phyloP scores from a whole-genome alignment of 345 rosid genomes.

The Angophora floribunda region DNA sequence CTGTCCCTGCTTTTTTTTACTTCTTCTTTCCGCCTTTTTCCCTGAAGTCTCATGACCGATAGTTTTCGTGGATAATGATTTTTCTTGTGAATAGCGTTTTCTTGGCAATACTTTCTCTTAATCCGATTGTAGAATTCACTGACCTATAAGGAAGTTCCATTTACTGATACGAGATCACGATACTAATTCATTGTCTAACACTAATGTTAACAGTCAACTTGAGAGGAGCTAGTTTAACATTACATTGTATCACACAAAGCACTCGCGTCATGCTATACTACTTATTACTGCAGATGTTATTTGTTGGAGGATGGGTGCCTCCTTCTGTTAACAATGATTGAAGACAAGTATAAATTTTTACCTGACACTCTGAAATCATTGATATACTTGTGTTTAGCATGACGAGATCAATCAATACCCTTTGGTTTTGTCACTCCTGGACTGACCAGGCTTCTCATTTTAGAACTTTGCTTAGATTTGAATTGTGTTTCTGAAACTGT shows the following conservation, averaged over 20 bases:
- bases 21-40: not conserved
- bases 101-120: not conserved
- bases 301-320: not conserved
- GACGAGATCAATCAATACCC: not conserved
- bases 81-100: not conserved
- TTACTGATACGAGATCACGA: not conserved
- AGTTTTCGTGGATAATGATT: not conserved
- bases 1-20: not conserved
- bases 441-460: not conserved
- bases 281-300: not conserved
- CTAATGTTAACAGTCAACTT: not conserved
- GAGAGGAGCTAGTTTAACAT: not conserved
- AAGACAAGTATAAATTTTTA: not conserved
- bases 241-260: not conserved
- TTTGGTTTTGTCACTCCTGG: not conserved
- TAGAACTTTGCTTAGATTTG: not conserved
- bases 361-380: not conserved
- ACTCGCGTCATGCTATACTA: not conserved
- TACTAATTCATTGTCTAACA: not conserved
- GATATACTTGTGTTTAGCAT: not conserved
- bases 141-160: not conserved
- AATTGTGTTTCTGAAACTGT: not conserved
- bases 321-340: not conserved
- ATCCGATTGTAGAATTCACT: not conserved
- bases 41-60: not conserved